Base-by-base conservation (phyloP, 805 yeast species). In the Kluyveromyces aestuarii region DNA sequence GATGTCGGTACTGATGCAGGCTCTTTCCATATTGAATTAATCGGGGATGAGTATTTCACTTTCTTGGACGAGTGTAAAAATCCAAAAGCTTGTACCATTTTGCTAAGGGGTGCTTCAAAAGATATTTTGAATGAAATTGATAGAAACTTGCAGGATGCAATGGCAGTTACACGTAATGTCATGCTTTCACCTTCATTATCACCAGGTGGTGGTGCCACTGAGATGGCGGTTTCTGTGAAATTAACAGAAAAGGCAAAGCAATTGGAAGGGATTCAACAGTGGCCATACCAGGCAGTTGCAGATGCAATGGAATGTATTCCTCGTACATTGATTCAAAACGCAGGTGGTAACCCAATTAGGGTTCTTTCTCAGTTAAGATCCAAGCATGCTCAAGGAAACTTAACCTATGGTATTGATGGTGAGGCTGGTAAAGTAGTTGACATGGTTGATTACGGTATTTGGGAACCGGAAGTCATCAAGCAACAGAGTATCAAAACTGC, bases 151-250 rank as follows among this genome's bases (percentile, higher is more conserved):
- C 97, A 93, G 65, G 99, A 93, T 69, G 99, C 99, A 41, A 86
- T 93, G 95, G 91, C 96, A 2, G 99, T 93, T 42, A 82, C 98
- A 17, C 81, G 96, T 68, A 93, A 93, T 63, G 96, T 93, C 36
- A 77, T 88, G 75, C 82, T 91, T 58, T 96, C 91, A 67, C 99
- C 99, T 46, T 80, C 90, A 40, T 77, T 93, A 63, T 78, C 96
- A 2, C 99, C 99, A 45, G 99, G 99, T 60, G 99, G 99, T 52
- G 99, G 99, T 60, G 99, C 99, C 47, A 91, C 97, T 27, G 99
- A 93, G 72, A 93, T 93, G 98, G 98, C 98, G 2, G 89, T 93
- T 38, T 77, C 91, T 51, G 97, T 93, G 30, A 80, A 76, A 55
- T 75, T 93, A 51, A 78, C 96, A 16, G 96, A 90, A 65, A 84